A percentile compares a stretch with the other conserved stretches of the same genome.
These are phyloP conservation scores for Penicilliopsis zonata DNA, from an alignment of 495 filamentous ascomycete species.

Conservation along the genomic window DNA sequence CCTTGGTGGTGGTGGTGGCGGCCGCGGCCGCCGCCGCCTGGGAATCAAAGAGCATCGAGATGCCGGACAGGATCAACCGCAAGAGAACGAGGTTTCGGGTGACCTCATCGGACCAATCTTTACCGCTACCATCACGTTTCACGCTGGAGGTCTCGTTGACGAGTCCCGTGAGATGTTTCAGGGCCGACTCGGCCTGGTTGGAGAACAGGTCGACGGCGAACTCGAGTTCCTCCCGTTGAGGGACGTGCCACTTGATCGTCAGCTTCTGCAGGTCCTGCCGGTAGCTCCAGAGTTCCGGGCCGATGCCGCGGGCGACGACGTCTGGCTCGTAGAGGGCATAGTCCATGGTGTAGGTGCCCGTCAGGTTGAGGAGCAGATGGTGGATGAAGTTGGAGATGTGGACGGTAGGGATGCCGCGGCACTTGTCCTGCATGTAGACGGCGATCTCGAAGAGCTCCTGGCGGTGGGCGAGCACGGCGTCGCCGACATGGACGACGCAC, in stretches of 20 bases:
- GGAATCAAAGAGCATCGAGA: constrained; percentile 79
- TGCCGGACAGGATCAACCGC: constrained; percentile 73
- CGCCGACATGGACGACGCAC: constrained; percentile 93
- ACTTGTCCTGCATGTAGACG: constrained; percentile 88
- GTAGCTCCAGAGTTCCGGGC: constrained; percentile 70
- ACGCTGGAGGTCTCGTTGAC: constrained; percentile 73
- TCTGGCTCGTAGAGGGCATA: constrained; percentile 71
- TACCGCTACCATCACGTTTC: constrained; percentile 87
- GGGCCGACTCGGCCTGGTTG: constrained; percentile 56
- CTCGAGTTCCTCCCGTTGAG: constrained; percentile 61
- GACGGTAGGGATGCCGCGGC: constrained; percentile 82
- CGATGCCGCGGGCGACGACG: constrained; percentile 40
- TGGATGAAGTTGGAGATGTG: constrained; percentile 97
- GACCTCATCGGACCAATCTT: constrained; percentile 97
- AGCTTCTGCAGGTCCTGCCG: constrained; percentile 56
- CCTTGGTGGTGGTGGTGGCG: constrained; percentile 7
- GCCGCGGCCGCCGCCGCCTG: constrained; percentile 44
- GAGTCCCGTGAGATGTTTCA: constrained; percentile 57
- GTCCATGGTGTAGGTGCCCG: constrained; percentile 84
- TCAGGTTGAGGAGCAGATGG: constrained; percentile 94
- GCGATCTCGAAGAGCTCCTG: constrained; percentile 85
- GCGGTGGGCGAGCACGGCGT: constrained; percentile 76
- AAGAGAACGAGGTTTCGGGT: constrained; percentile 79
- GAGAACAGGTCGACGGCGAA: constrained; percentile 86
- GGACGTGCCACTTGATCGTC: constrained; percentile 83